phyloP scores from a whole-genome alignment of 495 filamentous ascomycete genomes.

The Penicillium pulvis region DNA sequence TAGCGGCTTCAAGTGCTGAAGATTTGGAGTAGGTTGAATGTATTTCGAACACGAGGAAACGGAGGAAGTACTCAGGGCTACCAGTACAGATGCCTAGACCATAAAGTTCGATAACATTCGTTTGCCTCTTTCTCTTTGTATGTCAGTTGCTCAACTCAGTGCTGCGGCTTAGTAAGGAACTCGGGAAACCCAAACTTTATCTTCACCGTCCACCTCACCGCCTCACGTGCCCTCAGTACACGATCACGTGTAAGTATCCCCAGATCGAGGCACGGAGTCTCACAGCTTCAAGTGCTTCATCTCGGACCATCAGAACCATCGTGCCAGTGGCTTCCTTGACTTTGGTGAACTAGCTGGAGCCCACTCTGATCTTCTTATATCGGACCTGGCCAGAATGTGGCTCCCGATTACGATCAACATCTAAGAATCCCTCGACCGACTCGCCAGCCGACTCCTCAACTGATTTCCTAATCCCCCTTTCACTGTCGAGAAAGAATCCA shows the following conservation, averaged over 20 bases:
- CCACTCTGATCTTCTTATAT: not conserved
- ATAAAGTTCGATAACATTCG: not conserved
- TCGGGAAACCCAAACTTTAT: not conserved
- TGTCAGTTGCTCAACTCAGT: not conserved
- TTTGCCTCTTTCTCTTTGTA: too few species aligned
- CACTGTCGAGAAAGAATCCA: not conserved
- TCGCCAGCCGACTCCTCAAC: not conserved
- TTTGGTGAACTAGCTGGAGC: not conserved
- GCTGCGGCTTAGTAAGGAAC: not conserved
- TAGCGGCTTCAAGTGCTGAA: too few species aligned
- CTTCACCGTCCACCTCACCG: not conserved
- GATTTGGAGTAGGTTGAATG: too few species aligned
- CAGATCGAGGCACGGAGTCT: conserved; percentile 2
- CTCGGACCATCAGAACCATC: not conserved
- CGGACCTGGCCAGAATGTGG: conserved; percentile 17
- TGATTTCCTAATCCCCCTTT: not conserved
- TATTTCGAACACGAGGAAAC: too few species aligned
- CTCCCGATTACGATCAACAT: conserved; percentile 6
- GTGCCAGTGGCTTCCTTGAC: not conserved
- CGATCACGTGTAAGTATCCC: conserved; percentile 2
- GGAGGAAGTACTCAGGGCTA: too few species aligned
- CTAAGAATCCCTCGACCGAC: conserved; percentile 14
- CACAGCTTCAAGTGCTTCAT: conserved; percentile 3
- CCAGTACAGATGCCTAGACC: too few species aligned
- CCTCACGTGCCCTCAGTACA: not conserved